A percentile compares a stretch with the other conserved stretches of the same genome.
These are phyloP conservation scores for Backusella mclennaniae DNA, from an alignment of 192 early-diverging fungal genomes.

Conservation along the genomic window DNA sequence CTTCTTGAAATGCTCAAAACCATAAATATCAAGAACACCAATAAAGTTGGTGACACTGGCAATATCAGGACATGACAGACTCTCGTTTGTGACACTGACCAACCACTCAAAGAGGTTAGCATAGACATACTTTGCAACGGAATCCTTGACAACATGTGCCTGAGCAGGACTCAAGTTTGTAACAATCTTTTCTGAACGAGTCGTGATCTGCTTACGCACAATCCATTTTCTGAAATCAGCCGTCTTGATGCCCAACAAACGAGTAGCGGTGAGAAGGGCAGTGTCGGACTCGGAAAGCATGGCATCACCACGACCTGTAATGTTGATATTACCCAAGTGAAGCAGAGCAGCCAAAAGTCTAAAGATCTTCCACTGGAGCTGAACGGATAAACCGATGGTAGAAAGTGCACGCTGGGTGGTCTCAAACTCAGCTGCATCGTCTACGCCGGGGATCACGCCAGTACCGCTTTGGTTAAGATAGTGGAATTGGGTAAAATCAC, in stretches of 20 bases:
- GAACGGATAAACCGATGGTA: slow-evolving; percentile 80
- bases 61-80: slow-evolving; percentile 62
- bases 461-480: slow-evolving; percentile 88
- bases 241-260: slow-evolving; percentile 77
- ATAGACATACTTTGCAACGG: slow-evolving; percentile 97
- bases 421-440: slow-evolving; percentile 92
- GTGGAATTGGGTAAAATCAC: slow-evolving; percentile 74
- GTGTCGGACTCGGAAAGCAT: slow-evolving; percentile 73
- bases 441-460: slow-evolving; percentile 79
- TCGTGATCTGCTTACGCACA: slow-evolving; percentile 54
- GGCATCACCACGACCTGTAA: slow-evolving; percentile 62
- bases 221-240: slow-evolving; percentile 93
- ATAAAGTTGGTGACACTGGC: slow-evolving; percentile 66
- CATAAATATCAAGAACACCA: slow-evolving; percentile 99
- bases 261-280: slow-evolving; percentile 64
- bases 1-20: slow-evolving; percentile 99
- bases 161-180: slow-evolving; percentile 70
- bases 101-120: slow-evolving; percentile 96
- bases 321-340: slow-evolving; percentile 94
- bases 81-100: slow-evolving; percentile 84
- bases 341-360: slow-evolving; percentile 86
- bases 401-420: slow-evolving; percentile 83
- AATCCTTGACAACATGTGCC: slow-evolving; percentile 81
- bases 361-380: slow-evolving; percentile 89
- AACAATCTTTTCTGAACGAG: slow-evolving; percentile 88